Evolutionary conservation across 495 filamentous ascomycete genomes (phyloP), one percentile per base, ranked within the genome.

Genomic region (Podospora pseudocomata): DNA sequence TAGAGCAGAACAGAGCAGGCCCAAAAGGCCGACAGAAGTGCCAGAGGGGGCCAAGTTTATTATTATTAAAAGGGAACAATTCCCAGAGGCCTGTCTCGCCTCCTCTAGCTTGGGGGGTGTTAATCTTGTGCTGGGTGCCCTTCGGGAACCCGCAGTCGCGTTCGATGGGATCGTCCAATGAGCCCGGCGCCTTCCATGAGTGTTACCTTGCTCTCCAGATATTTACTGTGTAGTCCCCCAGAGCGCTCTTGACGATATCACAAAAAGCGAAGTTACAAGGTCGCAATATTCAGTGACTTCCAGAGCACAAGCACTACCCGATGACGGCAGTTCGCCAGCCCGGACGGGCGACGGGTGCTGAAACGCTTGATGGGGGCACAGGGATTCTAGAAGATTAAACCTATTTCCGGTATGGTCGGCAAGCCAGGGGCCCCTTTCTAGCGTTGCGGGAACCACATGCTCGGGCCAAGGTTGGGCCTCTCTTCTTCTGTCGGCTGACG

Each of bases 301-400:
- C n/a, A 58, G n/a, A 26, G 23, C 23, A 26, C n/a, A 20, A 26
- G 55, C 55, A 19, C 61, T 19, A 18, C 32, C 61, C 61, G 59
- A 28, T 49, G 39, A 49, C 61, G 61, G 61, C 61, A 63, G 61
- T 63, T 63, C 32, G 16, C 32, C 30, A 39, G 28, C 20, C 26
- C 60, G 30, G 30, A 7, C 30, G 30, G 30, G 30, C 3, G 27
- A 62, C 65, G 34, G 65, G 32, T 49, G 57, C 62, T 61, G 57
- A 60, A 49, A 55, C 57, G 39, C 57, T 4, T 61, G 64, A 58
- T 26, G 49, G 55, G 9, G 64, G 64, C 60, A 15, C 62, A 65
- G 65, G 68, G 68, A 60, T 64, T 34, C 28, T 55, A 64, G 67
- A 59, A 69, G 61, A 71, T 71, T 68, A 66, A 19, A n/a, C 30